Base-by-base conservation (phyloP, 2,329 filamentous ascomycete genomes). In the Periconia macrospinosa region DNA sequence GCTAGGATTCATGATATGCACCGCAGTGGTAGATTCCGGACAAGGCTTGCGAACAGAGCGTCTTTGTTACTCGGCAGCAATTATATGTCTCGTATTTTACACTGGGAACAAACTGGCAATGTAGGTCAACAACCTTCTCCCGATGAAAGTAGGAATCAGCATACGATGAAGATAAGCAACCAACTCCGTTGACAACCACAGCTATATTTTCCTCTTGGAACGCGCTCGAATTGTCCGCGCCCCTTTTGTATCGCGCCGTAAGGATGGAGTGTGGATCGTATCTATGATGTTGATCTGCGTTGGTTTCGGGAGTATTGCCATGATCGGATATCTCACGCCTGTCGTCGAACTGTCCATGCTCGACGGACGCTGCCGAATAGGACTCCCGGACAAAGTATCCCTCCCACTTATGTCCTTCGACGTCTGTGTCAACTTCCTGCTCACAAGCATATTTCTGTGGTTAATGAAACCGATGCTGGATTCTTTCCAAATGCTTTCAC, bases 151-250 rank as follows among this genome's bases (percentile, higher is more conserved):
- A n/a, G n/a, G 8, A 15, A n/a, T n/a, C n/a, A n/a, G n/a, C n/a
- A n/a, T n/a, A n/a, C n/a, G n/a, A n/a, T n/a, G n/a, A n/a, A n/a
- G n/a, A n/a, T n/a, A n/a, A n/a, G n/a, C n/a, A n/a, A 15, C 13
- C n/a, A 15, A 2, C 27, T 11, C 49, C 54, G 2, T 56, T 47
- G 19, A 10, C 8, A 19, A 2, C 8, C 17, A 18, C 35, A 67
- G 67, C 41, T 75, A 75, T 49, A 58, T 75, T 13, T 75, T 75
- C 55, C 63, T 76, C 8, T 65, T 75, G 13, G 75, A 77, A 55
- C 67, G 75, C 17, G 66, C 67, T 13, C 71, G 75, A 40, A 61
- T 68, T 9, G 65, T 75, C 17, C 63, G 72, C 11, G 54, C 65
- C 11, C 62, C 68, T 3, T 64, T 67, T 53, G 53, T 63, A 30